Evolutionary conservation across 2,329 filamentous ascomycete genomes (phyloP), one percentile per base, ranked within the genome.

Genomic region (Colletotrichum sp.): DNA sequence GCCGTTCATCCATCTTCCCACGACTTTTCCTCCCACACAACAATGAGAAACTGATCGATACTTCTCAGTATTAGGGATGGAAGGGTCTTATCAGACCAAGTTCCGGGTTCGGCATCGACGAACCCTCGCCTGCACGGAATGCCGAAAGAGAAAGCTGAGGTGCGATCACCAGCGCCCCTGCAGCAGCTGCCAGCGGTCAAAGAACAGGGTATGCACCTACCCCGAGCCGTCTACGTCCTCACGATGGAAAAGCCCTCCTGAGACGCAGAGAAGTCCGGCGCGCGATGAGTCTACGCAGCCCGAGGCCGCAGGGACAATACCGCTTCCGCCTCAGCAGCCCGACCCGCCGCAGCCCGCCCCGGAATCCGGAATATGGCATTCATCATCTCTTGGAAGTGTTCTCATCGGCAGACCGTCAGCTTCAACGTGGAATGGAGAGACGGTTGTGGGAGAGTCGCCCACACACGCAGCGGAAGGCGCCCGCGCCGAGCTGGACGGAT

Each of bases 121-220:
- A 43, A 81, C 85, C 5, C 82, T 87, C 24, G 91, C 91, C 3
- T 92, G 91, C 79, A 83, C 87, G 78, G 84, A 91, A 61, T 93
- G 92, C 79, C 86, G 91, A 56, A 87, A 83, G 71, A 89, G 91
- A 58, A 94, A 93, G 81, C 89, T 93, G 73, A 87, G 88, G 60
- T 93, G 91, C 79, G 89, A 93, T 79, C 89, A 90, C 69, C 87
- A 88, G 72, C 82, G 83, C 9, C 92, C 92, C 2, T 93, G 91
- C 79, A 87, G 85, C 73, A 91, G 91, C 75, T 93, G 92, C 79
- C 76, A 88, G 28, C 88, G 89, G 77, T 89, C 90, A 24, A 88
- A 87, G 78, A 89, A 88, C 61, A 85, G 87, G 12, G 85, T 85
- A 24, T 93, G 92, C 79, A 85, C 89, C 4, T 93, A 92, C 77